A percentile compares a stretch with the other conserved stretches of the same genome.
These are phyloP conservation scores for Hemileccinum impolitum DNA, from an alignment of 768 basidiomycete genomes.

Conservation along the genomic window DNA sequence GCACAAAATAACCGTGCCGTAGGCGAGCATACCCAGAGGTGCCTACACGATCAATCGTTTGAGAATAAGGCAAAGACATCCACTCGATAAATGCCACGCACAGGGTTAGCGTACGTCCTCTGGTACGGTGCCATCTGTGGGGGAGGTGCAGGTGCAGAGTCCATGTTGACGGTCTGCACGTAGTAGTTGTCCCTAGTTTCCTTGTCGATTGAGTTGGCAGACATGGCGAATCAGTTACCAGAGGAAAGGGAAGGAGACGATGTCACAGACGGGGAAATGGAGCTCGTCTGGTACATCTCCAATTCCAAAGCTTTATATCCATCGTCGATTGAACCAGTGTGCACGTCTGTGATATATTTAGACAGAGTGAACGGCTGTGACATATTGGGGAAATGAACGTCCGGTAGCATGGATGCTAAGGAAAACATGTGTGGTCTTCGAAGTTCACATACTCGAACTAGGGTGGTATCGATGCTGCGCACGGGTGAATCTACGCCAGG, in stretches of 20 bases:
- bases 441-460: constrained; percentile 8
- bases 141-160: constrained; percentile 9
- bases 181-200: constrained; percentile 25
- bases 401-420: constrained; percentile 1
- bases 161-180: constrained; percentile 24
- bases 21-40: constrained; percentile 29
- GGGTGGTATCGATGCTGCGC: constrained; percentile 2
- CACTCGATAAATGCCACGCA: constrained; percentile 1
- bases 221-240: constrained; percentile 13
- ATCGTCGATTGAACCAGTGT: neutral
- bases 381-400: neutral
- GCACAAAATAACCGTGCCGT: constrained; percentile 29
- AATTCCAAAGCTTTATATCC: constrained; percentile 17
- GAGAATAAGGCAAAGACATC: neutral
- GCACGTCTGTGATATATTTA: neutral
- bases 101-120: constrained; percentile 27
- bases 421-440: neutral
- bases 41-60: constrained; percentile 10
- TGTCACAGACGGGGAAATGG: neutral
- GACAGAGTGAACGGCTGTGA: no score
- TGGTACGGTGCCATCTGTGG: constrained; percentile 25
- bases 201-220: constrained; percentile 21
- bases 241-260: neutral
- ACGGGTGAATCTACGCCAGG: constrained; percentile 3
- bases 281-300: neutral